Evolutionary conservation across 1,284 basidiomycete genomes (phyloP), one percentile per base, ranked within the genome.

Genomic region (Meripilus lineatus): DNA sequence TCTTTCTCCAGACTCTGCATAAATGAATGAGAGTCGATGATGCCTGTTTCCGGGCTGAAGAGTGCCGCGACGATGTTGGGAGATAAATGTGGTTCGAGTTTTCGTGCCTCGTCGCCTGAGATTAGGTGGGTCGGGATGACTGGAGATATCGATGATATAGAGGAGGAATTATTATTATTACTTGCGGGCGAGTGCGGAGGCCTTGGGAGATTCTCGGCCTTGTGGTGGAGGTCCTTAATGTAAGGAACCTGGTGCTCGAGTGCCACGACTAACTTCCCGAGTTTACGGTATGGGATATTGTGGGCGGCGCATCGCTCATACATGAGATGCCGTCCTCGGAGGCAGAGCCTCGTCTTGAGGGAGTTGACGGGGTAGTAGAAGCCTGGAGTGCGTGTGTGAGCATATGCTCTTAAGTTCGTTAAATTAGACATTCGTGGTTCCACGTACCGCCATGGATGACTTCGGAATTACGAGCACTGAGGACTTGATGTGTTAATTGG

Each of bases 381-480:
- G 10, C 84, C 84, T 87, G 40, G 23, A 13, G 24, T 38, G 17
- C 22, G 36, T 40, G 28, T 28, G 13, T 22, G n/a, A n/a, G n/a
- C n/a, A n/a, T n/a, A 23, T 8, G 36, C 32, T 14, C 34, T n/a
- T 32, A 18, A 25, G 32, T 15, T 5, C 34, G 8, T 18, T n/a
- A n/a, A n/a, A n/a, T n/a, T n/a, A n/a, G n/a, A n/a, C n/a, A n/a
- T n/a, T n/a, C n/a, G n/a, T n/a, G n/a, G n/a, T n/a, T n/a, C n/a
- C 18, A 5, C 59, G 44, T 56, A 81, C 89, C 90, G 49, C 91
- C 90, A 66, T 97, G 94, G 34, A 97, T 88, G 13, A 99, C 95
- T 59, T 98, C 95, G 1, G 92, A 95, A 62, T 97, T 97, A 17
- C 95, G 82, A 30, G 93, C 93, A 61, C 90, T 93, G 47, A 10